A percentile compares a stretch with the other conserved stretches of the same genome.
These are phyloP conservation scores for Sanghuangporus baumii DNA, from an alignment of 1,284 basidiomycete genomes.

Conservation along the genomic window DNA sequence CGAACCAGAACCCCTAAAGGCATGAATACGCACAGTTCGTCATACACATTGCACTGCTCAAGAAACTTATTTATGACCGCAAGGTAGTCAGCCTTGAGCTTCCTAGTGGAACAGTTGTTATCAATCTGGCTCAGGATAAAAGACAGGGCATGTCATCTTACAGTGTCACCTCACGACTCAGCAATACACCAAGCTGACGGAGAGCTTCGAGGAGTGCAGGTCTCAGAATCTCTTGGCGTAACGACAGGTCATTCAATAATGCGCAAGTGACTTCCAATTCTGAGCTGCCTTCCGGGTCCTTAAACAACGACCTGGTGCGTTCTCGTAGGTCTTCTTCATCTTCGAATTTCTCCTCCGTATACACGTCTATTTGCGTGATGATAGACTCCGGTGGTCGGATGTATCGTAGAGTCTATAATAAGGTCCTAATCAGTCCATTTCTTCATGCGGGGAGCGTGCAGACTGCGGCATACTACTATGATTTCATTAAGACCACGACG, in stretches of 20 bases:
- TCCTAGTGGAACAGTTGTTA: slow-evolving; percentile 31
- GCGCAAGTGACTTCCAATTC: slow-evolving; percentile 37
- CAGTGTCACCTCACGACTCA: slow-evolving; percentile 59
- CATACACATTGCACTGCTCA: slow-evolving; percentile 53
- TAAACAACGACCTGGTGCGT: slow-evolving; percentile 39
- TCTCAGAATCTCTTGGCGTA: slow-evolving; percentile 52
- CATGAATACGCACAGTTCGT: slow-evolving; percentile 48
- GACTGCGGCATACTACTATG: slow-evolving; percentile 58
- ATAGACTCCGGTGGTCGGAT: slow-evolving; percentile 71
- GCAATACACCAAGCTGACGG: slow-evolving; percentile 43
- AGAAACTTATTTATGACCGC: slow-evolving; percentile 63
- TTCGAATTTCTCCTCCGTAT: slow-evolving; percentile 83
- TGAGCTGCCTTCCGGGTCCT: slow-evolving; percentile 35
- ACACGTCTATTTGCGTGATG: slow-evolving; percentile 72
- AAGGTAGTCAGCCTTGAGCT: slow-evolving; percentile 58
- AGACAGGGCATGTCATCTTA: slow-evolving; percentile 30
- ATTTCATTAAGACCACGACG: slow-evolving; percentile 78
- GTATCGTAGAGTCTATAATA: slow-evolving; percentile 61
- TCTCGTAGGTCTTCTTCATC: slow-evolving; percentile 82
- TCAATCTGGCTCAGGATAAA: neutral
- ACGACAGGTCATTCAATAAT: slow-evolving; percentile 50
- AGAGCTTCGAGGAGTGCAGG: slow-evolving; percentile 50
- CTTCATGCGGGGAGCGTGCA: neutral
- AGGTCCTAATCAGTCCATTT: neutral
- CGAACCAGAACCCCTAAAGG: neutral